Conservation (phyloP, 2,329 filamentous ascomycete species). For the Alternaria gansuensis region DNA sequence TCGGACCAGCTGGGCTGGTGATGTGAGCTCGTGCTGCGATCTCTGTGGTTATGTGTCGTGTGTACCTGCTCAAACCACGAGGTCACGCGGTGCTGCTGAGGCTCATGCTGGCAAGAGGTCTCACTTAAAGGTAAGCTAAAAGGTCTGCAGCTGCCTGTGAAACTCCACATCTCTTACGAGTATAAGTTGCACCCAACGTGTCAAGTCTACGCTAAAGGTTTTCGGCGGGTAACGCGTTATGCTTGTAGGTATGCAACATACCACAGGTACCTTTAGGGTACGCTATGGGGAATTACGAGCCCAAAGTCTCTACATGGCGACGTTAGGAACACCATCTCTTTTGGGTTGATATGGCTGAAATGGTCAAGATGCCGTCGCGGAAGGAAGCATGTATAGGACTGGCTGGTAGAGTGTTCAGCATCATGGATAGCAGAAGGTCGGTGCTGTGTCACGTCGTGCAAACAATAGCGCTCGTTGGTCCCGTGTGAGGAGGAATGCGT, state of each 20-base stretch:
- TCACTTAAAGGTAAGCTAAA: slow-evolving; percentile 23
- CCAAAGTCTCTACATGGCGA: not conserved
- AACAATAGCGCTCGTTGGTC: not conserved
- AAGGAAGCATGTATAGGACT: not conserved
- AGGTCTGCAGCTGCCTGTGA: slow-evolving; percentile 15
- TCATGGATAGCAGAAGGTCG: not conserved
- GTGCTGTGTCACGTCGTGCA: no score
- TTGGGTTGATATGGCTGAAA: not conserved
- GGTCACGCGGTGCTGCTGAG: slow-evolving; percentile 37
- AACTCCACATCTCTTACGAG: not conserved
- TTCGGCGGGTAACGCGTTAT: not conserved
- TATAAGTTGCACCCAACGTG: not conserved
- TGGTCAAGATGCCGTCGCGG: not conserved
- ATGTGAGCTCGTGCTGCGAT: slow-evolving; percentile 42
- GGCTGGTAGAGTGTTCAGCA: not conserved
- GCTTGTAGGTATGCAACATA: not conserved
- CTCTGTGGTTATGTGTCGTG: slow-evolving; percentile 28
- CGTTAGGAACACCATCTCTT: no score
- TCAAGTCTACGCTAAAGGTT: not conserved
- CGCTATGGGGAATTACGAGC: not conserved
- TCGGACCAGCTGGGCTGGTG: slow-evolving; percentile 17
- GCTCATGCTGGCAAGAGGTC: slow-evolving; percentile 36
- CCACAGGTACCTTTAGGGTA: not conserved
- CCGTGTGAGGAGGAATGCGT: not conserved
- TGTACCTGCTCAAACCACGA: slow-evolving; percentile 30